Evolutionary conservation across 2,329 filamentous ascomycete genomes (phyloP).

Genomic region (Aspergillus arachidicola): DNA sequence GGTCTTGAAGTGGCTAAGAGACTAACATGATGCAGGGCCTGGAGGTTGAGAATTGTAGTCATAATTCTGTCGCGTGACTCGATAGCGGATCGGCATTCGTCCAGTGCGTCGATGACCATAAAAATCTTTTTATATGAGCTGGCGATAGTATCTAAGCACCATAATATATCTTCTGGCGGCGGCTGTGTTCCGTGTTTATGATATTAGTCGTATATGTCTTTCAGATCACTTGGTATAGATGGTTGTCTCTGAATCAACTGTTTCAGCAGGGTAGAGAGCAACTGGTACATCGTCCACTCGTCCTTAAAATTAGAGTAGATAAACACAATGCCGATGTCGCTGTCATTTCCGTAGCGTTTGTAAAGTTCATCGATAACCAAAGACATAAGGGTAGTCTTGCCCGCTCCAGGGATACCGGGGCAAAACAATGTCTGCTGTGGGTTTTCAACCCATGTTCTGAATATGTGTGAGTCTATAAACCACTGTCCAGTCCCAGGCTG

Average conservation of each 20-base stretch:
- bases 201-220: background rate
- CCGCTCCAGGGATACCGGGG: conserved; percentile 20
- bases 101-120: background rate
- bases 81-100: background rate
- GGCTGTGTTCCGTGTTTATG: background rate
- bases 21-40: background rate
- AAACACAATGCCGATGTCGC: background rate
- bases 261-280: background rate
- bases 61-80: background rate
- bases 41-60: background rate
- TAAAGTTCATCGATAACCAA: conserved; percentile 9
- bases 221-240: background rate
- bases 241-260: background rate
- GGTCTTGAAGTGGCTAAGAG: background rate
- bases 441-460: background rate
- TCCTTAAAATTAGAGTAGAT: background rate
- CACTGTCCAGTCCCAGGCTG: background rate
- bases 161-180: background rate
- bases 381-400: conserved; percentile 22
- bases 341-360: background rate
- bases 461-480: background rate
- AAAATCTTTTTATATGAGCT: background rate
- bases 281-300: background rate
- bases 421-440: conserved; percentile 15
- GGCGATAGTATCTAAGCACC: background rate